phyloP scores from a whole-genome alignment of 176 grass and related monocot genomes.

The Chloris gayana region DNA sequence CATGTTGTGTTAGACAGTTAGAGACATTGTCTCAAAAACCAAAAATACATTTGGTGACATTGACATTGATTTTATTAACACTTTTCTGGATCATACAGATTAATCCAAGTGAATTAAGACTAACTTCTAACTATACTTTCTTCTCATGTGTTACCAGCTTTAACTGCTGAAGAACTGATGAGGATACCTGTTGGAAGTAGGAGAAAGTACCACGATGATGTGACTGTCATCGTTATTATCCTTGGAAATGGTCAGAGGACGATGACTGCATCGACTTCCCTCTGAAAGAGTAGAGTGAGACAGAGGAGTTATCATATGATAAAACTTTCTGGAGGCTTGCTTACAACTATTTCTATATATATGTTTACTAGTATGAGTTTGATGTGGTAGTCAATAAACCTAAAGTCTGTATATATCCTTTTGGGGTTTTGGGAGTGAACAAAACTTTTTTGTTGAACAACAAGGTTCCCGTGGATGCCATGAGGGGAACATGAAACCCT shows the following conservation, averaged over 20 bases:
- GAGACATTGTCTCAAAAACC: no score
- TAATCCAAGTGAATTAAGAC: not conserved
- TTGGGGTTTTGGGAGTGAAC: conserved; percentile 15
- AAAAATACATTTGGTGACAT: no score
- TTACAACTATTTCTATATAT: not conserved
- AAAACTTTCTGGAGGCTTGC: conserved; percentile 38
- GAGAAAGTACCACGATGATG: conserved; percentile 95
- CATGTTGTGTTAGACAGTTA: conserved; percentile 14
- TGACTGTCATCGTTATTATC: conserved; percentile 88
- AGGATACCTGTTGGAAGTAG: conserved; percentile 85
- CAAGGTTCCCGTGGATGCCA: not conserved
- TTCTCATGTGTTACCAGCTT: conserved; percentile 53
- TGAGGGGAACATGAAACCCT: not conserved
- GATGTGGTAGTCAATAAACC: conserved; percentile 39
- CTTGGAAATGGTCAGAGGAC: conserved; percentile 82
- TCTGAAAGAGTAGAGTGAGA: conserved; percentile 45
- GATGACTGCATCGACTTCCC: conserved; percentile 67
- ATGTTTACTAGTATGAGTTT: conserved; percentile 10
- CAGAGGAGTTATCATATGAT: not conserved
- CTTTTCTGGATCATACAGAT: not conserved
- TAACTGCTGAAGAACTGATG: conserved; percentile 78
- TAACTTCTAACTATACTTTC: not conserved
- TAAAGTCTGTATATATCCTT: conserved; percentile 32
- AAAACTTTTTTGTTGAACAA: conserved; percentile 21
- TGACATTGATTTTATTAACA: not conserved